Percentiles rank a stretch among this genome's conserved stretches.
phyloP scores from a whole-genome alignment of 202 grass and related monocot genomes.

The Hordeum pubiflorum region DNA sequence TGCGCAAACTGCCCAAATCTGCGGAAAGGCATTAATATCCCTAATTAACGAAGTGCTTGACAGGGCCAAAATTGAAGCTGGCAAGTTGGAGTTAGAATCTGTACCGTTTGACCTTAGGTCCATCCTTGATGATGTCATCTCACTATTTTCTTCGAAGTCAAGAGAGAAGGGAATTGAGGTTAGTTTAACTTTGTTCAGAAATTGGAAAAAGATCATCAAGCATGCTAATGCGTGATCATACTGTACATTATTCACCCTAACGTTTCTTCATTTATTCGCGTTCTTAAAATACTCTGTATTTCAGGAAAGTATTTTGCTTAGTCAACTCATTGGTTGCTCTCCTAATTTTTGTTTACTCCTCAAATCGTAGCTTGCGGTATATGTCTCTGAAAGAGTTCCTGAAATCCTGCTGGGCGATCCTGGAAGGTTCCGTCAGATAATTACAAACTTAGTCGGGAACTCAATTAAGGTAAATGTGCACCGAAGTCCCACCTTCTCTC shows the following conservation, averaged over 20 bases:
- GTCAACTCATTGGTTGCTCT: constrained; percentile 25
- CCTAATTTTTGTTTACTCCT: constrained; percentile 21
- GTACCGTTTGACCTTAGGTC: constrained; percentile 82
- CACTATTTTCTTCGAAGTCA: constrained; percentile 76
- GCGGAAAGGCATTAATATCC: constrained; percentile 84
- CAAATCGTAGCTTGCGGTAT: constrained; percentile 71
- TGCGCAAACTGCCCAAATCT: constrained; percentile 88
- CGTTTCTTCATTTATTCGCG: not conserved
- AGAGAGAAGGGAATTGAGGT: constrained; percentile 91
- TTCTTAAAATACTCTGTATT: constrained; percentile 13
- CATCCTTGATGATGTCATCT: constrained; percentile 83
- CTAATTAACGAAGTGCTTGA: constrained; percentile 98
- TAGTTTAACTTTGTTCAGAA: constrained; percentile 2
- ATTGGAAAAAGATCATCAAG: not conserved
- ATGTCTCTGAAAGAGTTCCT: constrained; percentile 93
- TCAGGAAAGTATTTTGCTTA: not conserved
- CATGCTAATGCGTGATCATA: not conserved
- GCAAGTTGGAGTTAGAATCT: constrained; percentile 72
- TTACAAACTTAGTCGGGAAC: constrained; percentile 95
- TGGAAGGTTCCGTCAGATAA: constrained; percentile 95
- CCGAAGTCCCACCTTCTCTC: not conserved
- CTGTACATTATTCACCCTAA: not conserved
- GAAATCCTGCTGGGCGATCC: constrained; percentile 88
- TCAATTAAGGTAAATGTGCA: constrained; percentile 71
- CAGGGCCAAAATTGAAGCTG: constrained; percentile 92